A percentile compares a stretch with the other conserved stretches of the same genome.
phyloP scores from a whole-genome alignment of 2,329 filamentous ascomycete genomes.

The Xylariaceae sp. region DNA sequence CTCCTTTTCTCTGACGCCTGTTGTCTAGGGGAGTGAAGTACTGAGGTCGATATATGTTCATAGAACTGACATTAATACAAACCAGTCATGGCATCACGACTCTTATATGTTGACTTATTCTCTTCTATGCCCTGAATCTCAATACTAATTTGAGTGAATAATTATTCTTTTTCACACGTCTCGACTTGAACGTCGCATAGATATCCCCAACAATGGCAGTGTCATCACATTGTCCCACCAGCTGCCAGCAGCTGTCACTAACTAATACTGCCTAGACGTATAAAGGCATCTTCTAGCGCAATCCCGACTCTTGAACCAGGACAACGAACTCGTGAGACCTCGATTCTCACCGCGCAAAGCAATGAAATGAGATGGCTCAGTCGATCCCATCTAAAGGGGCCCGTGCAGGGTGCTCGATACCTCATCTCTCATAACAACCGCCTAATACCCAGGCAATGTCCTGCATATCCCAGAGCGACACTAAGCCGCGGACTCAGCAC shows the following conservation, averaged over 20 bases:
- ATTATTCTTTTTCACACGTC: no score
- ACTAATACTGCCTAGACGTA: not conserved
- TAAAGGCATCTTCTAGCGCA: not conserved
- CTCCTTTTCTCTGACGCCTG: not conserved
- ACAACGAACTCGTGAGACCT: not conserved
- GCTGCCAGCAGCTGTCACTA: not conserved
- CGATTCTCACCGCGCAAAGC: conserved; percentile 4
- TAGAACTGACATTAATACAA: not conserved
- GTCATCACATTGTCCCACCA: not conserved
- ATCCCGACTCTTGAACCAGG: not conserved
- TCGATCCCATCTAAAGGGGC: conserved; percentile 1
- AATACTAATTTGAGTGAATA: no score
- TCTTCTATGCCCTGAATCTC: not conserved
- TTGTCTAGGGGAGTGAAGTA: not conserved
- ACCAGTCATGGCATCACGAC: not conserved
- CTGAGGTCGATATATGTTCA: no score
- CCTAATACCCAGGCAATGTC: not conserved
- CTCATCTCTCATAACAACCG: not conserved
- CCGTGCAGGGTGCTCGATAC: not conserved
- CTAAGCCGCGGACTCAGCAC: not conserved
- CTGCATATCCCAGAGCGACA: not conserved
- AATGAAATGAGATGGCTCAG: conserved; percentile 19
- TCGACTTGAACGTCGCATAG: not conserved
- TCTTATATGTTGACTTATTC: not conserved
- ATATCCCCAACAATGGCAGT: not conserved